Conservation (phyloP, 2,329 filamentous ascomycete genomes). For the Taxawa tesnikishii region DNA sequence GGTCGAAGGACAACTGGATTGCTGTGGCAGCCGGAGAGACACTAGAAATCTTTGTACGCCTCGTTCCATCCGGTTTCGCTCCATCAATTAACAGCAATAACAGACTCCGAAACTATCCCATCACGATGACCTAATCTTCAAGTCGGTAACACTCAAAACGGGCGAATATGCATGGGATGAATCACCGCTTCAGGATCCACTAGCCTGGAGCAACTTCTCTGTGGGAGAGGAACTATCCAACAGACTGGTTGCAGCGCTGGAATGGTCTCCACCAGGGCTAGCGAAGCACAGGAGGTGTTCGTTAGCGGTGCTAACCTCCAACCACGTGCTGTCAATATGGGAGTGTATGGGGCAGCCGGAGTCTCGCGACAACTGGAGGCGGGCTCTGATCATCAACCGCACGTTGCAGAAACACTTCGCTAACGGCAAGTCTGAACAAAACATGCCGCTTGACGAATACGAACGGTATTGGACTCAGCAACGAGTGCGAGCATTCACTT, state of each 20-base stretch:
- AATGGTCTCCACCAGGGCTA: constrained; percentile 46
- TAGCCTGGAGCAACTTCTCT: constrained; percentile 36
- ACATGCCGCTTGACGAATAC: constrained; percentile 7
- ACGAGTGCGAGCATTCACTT: constrained; percentile 29
- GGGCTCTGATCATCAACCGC: constrained; percentile 41
- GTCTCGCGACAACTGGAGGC: constrained; percentile 35
- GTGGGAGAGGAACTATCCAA: constrained; percentile 47
- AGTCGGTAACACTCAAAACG: no score
- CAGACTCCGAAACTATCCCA: constrained; percentile 11
- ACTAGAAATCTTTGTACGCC: constrained; percentile 38
- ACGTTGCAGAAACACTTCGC: constrained; percentile 20
- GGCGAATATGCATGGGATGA: constrained; percentile 42
- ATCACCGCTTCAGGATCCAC: constrained; percentile 30
- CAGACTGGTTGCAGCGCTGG: constrained; percentile 35
- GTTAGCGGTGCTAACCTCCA: constrained; percentile 44
- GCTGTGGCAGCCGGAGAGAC: constrained; percentile 44
- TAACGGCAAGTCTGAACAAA: no score
- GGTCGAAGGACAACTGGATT: constrained; percentile 47
- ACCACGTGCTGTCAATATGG: constrained; percentile 45
- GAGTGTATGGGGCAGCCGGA: constrained; percentile 31
- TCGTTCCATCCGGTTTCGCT: no score
- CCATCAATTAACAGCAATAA: constrained; percentile 9
- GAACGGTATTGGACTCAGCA: constrained; percentile 17
- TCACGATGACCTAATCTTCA: no score
- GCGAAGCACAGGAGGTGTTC: constrained; percentile 41